Conservation (phyloP, 306 rosid species). For the Gynostemma pentaphyllum region DNA sequence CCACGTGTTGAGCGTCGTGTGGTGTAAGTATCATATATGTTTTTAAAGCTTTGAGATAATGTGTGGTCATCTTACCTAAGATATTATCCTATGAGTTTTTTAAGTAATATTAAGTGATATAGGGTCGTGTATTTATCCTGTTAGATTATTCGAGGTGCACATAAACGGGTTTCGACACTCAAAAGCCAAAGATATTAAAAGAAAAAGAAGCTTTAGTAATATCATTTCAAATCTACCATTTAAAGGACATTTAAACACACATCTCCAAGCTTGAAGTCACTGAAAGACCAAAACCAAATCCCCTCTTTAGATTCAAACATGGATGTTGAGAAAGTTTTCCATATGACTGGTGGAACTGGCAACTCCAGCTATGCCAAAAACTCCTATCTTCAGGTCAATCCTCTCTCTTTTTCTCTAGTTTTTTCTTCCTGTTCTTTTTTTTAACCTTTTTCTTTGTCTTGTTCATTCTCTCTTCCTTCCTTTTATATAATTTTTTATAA, state of each 20-base stretch:
- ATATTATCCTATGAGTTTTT: no score
- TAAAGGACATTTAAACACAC: conserved; percentile 1
- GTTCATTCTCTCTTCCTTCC: background rate
- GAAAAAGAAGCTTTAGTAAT: background rate
- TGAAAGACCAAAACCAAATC: background rate
- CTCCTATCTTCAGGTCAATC: conserved; percentile 65
- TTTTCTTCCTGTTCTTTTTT: background rate
- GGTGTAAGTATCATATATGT: no score
- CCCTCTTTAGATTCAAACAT: conserved; percentile 21
- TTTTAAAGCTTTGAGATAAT: no score
- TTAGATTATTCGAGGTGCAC: no score
- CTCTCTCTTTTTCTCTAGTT: conserved; percentile 3
- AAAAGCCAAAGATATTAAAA: no score
- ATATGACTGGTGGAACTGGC: conserved; percentile 83
- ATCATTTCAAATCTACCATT: background rate
- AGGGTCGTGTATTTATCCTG: no score
- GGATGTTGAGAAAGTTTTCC: conserved; percentile 76
- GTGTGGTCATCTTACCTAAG: no score
- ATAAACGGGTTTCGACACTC: no score
- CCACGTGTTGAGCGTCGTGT: no score
- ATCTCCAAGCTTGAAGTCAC: background rate
- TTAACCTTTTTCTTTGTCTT: background rate
- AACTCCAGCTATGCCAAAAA: conserved; percentile 81
- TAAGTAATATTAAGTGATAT: no score
- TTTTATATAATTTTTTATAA: background rate